A percentile compares a stretch with the other conserved stretches of the same genome.
Conservation (phyloP, 305 asterid genomes). For the Rubia peregrina region DNA sequence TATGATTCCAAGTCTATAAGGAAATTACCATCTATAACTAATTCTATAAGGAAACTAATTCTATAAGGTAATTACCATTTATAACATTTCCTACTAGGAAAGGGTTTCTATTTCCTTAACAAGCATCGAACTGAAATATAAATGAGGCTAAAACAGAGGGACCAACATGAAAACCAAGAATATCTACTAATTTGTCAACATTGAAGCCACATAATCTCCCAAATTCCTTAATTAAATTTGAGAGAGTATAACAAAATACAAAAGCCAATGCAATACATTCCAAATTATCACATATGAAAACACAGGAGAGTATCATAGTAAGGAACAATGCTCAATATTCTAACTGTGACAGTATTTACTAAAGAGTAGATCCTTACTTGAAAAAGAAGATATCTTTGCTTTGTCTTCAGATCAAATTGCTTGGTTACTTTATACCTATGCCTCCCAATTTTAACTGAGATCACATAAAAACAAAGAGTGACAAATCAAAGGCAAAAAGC, state of each 20-base stretch:
- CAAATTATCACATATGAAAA: neutral
- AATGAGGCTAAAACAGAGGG: neutral
- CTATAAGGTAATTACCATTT: no score
- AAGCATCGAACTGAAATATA: neutral
- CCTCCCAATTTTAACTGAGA: slow-evolving; percentile 50
- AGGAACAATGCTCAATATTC: neutral
- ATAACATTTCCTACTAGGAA: no score
- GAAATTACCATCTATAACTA: no score
- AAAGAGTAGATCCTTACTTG: slow-evolving; percentile 41
- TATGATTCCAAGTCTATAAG: no score
- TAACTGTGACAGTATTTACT: neutral
- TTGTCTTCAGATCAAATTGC: slow-evolving; percentile 84
- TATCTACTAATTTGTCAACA: neutral
- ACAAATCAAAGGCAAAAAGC: no score
- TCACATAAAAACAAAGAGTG: no score
- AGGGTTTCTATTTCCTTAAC: no score
- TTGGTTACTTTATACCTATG: slow-evolving; percentile 97
- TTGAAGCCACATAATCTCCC: neutral
- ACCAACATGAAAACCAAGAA: neutral
- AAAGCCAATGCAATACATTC: neutral
- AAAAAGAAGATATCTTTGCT: slow-evolving; percentile 90
- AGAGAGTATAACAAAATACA: neutral
- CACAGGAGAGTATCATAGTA: no score
- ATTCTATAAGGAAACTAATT: no score
- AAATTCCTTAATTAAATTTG: neutral